phyloP scores from a whole-genome alignment of 1,284 basidiomycete species.

The Apiotrichum domesticum region DNA sequence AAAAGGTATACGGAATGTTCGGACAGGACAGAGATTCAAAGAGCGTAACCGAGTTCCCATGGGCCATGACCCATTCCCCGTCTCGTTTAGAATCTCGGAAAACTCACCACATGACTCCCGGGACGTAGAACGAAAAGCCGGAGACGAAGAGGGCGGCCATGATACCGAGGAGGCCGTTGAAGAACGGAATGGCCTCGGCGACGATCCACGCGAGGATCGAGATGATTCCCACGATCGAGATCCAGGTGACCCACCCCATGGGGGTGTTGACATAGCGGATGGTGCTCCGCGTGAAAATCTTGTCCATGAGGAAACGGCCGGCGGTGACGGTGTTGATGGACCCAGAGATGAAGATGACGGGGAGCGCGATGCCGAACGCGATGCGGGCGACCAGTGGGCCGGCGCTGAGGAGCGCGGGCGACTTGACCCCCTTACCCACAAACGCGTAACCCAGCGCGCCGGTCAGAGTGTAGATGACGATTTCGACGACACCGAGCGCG shows the following conservation, averaged over 20 bases:
- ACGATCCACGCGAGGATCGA: conserved; percentile 9
- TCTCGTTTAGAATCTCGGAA: too few relatives aligned
- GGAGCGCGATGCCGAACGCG: conserved; percentile 15
- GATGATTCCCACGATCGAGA: conserved; percentile 25
- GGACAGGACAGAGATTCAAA: too few relatives aligned
- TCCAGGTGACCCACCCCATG: conserved; percentile 50
- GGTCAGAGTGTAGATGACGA: conserved; percentile 25
- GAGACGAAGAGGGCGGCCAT: conserved; percentile 24
- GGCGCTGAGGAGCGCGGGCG: conserved; percentile 11
- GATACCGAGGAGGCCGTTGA: conserved; percentile 32
- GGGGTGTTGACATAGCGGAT: conserved; percentile 32
- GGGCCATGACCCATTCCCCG: too few relatives aligned
- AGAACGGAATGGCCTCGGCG: conserved; percentile 34
- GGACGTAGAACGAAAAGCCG: conserved; percentile 14
- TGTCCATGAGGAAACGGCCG: conserved; percentile 12
- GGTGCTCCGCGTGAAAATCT: conserved; percentile 2
- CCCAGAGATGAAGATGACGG: conserved; percentile 20
- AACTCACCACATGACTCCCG: conserved; percentile 13
- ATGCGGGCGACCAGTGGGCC: conserved; percentile 9
- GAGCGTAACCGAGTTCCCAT: too few relatives aligned
- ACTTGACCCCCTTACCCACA: conserved; percentile 6
- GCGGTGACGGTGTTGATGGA: conserved; percentile 10
- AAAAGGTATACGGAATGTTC: too few relatives aligned
- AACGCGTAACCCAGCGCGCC: conserved; percentile 24
- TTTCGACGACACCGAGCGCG: conserved; percentile 29